Percentiles rank a stretch among this genome's conserved stretches.
Evolutionary conservation across 305 asterid genomes (phyloP).

Genomic region (Lippia alba): DNA sequence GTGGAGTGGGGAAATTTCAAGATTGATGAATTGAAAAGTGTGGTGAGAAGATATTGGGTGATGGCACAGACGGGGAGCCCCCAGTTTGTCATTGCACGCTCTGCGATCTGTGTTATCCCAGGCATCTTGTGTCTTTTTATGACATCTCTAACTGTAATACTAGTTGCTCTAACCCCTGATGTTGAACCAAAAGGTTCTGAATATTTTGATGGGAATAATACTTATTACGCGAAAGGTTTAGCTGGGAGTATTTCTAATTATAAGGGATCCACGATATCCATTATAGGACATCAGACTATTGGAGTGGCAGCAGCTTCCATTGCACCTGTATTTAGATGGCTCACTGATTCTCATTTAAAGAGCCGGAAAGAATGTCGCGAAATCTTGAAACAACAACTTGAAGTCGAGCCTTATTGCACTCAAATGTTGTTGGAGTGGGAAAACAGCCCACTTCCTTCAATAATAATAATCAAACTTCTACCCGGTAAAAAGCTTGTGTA

Average conservation of each 20-base stretch:
- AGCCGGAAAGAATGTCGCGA: not conserved
- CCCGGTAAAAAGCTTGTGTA: conserved; percentile 35
- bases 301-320: conserved; percentile 30
- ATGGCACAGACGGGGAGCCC: not conserved
- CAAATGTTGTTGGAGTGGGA: conserved; percentile 39
- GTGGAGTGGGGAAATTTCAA: not conserved
- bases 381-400: conserved; percentile 30
- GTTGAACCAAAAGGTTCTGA: not conserved
- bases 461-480: conserved; percentile 19
- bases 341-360: conserved; percentile 26
- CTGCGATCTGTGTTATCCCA: not conserved
- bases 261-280: conserved; percentile 28
- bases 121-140: not conserved
- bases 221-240: too few species aligned
- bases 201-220: too few species aligned
- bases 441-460: conserved; percentile 34
- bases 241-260: conserved; percentile 21
- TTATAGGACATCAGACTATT: conserved; percentile 30
- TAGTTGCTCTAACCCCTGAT: too few species aligned
- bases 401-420: conserved; percentile 45
- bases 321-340: conserved; percentile 39
- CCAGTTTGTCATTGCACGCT: too few species aligned
- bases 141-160: not conserved
- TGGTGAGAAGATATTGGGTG: not conserved
- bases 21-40: not conserved